phyloP scores from a whole-genome alignment of 2,329 filamentous ascomycete genomes.

The Fusarium burgessii region DNA sequence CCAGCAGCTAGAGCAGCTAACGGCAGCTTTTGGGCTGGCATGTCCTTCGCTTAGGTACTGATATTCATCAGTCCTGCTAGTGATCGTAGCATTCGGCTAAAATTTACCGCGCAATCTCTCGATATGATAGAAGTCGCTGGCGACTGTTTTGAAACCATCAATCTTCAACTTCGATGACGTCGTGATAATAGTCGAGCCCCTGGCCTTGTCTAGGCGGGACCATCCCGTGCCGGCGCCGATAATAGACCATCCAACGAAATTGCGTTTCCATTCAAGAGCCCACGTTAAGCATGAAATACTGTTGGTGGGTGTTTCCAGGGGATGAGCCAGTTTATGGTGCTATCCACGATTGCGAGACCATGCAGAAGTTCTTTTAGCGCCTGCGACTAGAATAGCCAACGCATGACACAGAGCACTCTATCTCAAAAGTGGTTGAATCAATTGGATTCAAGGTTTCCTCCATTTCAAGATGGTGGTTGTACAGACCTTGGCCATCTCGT shows the following conservation, averaged over 20 bases:
- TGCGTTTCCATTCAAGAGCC: constrained; percentile 19
- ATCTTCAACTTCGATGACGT: constrained; percentile 19
- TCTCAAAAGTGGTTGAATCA: neutral
- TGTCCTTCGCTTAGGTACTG: neutral
- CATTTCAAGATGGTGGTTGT: constrained; percentile 16
- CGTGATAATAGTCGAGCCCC: constrained; percentile 22
- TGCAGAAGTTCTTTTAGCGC: constrained; percentile 12
- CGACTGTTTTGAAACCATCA: constrained; percentile 11
- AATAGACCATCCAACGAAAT: constrained; percentile 31
- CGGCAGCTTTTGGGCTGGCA: neutral
- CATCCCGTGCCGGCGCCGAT: constrained; percentile 29
- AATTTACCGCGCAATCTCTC: neutral
- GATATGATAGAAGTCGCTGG: neutral
- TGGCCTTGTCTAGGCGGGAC: constrained; percentile 18
- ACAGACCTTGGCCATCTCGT: constrained; percentile 18
- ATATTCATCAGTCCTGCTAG: neutral
- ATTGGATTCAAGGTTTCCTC: constrained; percentile 19
- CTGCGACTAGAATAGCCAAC: constrained; percentile 3
- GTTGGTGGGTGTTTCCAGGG: neutral
- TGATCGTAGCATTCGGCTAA: neutral
- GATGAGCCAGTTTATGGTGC: constrained; percentile 12
- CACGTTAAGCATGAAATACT: constrained; percentile 16
- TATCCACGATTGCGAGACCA: constrained; percentile 14
- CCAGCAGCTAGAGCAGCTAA: constrained; percentile 3
- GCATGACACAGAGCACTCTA: constrained; percentile 3